Conservation (phyloP, 768 basidiomycete species). For the Mycena belliarum region DNA sequence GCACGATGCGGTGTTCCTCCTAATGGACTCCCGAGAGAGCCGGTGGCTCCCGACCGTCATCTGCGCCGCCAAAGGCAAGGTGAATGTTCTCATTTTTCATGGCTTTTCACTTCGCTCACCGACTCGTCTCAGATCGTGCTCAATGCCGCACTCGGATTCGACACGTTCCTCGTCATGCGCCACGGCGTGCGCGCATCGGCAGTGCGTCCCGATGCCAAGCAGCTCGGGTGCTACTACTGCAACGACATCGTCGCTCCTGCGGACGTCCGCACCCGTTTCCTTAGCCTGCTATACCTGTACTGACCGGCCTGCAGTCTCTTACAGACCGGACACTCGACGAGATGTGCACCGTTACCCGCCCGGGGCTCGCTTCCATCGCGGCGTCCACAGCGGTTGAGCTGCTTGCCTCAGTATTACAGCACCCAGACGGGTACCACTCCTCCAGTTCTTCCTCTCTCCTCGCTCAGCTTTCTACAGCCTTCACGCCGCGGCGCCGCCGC, state of each 20-base stretch:
- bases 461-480: conserved; percentile 23
- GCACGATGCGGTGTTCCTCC: conserved; percentile 89
- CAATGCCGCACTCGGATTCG: conserved; percentile 94
- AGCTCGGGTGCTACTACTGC: conserved; percentile 95
- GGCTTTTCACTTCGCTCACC: neutral
- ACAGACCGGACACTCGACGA: conserved; percentile 95
- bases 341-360: conserved; percentile 98
- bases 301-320: conserved; percentile 35
- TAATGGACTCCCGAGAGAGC: conserved; percentile 99
- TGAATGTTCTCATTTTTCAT: conserved; percentile 25
- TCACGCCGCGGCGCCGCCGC: conserved; percentile 71
- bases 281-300: neutral
- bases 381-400: conserved; percentile 92
- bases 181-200: conserved; percentile 69
- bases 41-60: conserved; percentile 95
- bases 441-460: neutral
- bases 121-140: conserved; percentile 67
- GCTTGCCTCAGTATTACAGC: conserved; percentile 84
- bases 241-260: conserved; percentile 97
- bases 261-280: conserved; percentile 57
- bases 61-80: conserved; percentile 84
- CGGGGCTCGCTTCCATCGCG: conserved; percentile 91
- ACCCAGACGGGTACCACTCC: conserved; percentile 71
- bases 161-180: conserved; percentile 95
- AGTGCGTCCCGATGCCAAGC: conserved; percentile 27